These are phyloP conservation scores for Barnettozyma pratensis DNA, from an alignment of 805 yeast genomes.

Conservation along the genomic window DNA sequence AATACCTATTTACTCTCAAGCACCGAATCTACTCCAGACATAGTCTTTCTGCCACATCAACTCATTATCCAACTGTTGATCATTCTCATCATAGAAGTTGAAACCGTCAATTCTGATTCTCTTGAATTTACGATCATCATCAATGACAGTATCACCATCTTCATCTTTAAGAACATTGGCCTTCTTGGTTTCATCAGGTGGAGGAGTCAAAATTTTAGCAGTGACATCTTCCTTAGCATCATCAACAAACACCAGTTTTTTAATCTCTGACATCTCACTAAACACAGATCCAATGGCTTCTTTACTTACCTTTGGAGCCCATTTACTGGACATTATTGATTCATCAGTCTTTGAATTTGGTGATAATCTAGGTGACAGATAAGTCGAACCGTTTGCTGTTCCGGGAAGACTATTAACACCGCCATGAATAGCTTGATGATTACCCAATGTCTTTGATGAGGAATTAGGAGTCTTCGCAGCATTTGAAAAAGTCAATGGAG, in stretches of 20 bases:
- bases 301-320: constrained; percentile 20
- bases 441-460: constrained; percentile 8
- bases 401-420: constrained; percentile 2
- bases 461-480: constrained; percentile 24
- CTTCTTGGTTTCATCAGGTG: constrained; percentile 12
- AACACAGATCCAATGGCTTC: constrained; percentile 22
- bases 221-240: not conserved
- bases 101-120: constrained; percentile 15
- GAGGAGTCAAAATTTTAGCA: constrained; percentile 14
- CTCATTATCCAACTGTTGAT: constrained; percentile 9
- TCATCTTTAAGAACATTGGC: not conserved
- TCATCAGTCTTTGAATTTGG: constrained; percentile 13
- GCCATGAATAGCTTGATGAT: not conserved
- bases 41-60: constrained; percentile 22
- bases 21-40: constrained; percentile 8
- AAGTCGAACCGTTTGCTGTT: constrained; percentile 6
- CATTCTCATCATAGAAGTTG: constrained; percentile 19
- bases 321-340: constrained; percentile 8
- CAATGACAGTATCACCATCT: not conserved
- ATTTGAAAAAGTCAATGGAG: constrained; percentile 24
- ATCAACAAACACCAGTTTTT: constrained; percentile 14
- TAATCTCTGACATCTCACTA: constrained; percentile 16
- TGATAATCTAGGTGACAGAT: constrained; percentile 23
- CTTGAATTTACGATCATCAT: constrained; percentile 12
- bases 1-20: not conserved